Base-by-base conservation (phyloP, 192 early-diverging fungal species). In the Martensiomyces pterosporus region DNA sequence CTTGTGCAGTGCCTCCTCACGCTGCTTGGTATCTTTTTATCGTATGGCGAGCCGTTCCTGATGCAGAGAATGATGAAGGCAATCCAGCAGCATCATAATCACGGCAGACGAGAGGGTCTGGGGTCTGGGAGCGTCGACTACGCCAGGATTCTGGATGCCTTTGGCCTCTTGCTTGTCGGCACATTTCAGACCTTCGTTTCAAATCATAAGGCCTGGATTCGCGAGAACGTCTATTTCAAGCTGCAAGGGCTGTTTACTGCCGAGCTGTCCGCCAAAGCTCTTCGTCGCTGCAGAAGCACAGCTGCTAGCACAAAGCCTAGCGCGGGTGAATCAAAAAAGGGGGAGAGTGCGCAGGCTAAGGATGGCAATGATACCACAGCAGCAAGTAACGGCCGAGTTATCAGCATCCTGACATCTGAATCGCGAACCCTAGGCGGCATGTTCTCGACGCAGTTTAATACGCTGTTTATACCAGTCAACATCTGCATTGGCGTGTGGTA, bases 341-440 rank as follows among this genome's bases (percentile, higher is more conserved):
- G 9, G 45, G 47, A 10, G 34, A 65, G n/a, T n/a, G n/a, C n/a
- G 7, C 41, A 39, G 4, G 62, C 55, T 21, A 59, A 68, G 23
- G 72, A 64, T 18, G 60, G 61, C 2, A 43, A 48, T 5, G 70
- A 78, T 17, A 51, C 40, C 19, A 64, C 64, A 17, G 71, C 77
- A n/a, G 21, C 39, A 16, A 61, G 63, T 43, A 70, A 81, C 12
- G 86, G 86, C 6, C 80, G 78, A 0, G 63, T 90, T 16, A 74
- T 81, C 26, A 90, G 87, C 49, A 60, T 90, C 45, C 85, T 88
- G 66, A 79, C 83, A 5, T 79, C 83, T 0, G 90, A 93, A 77
- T 24, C 80, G 81, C 48, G 64, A 32, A 32, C 12, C 29, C 6
- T 12, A 5, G 29, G 29, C 29, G 29, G 6, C 29, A 50, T 45